These are phyloP conservation scores for Fusarium chaquense DNA, from an alignment of 2,329 filamentous ascomycete species.

Conservation along the genomic window DNA sequence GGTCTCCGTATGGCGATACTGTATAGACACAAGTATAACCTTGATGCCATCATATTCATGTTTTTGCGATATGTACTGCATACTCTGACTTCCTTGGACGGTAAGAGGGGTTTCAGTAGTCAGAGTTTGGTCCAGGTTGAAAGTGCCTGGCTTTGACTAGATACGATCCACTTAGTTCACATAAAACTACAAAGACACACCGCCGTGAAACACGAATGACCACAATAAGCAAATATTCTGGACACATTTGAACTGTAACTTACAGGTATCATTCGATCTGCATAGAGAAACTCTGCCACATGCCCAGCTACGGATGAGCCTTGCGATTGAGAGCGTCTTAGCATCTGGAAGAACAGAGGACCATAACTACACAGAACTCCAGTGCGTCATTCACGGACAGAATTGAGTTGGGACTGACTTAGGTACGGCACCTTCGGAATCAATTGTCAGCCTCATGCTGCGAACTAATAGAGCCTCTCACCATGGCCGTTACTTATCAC, in stretches of 20 bases:
- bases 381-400: constrained; percentile 35
- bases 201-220: constrained; percentile 26
- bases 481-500: not conserved
- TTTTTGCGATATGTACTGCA: not conserved
- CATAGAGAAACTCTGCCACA: constrained; percentile 3
- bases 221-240: constrained; percentile 10
- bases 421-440: constrained; percentile 35
- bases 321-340: not conserved
- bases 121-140: not conserved
- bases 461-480: constrained; percentile 16
- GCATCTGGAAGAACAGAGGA: constrained; percentile 11
- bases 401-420: constrained; percentile 14
- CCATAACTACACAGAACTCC: constrained; percentile 6
- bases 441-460: constrained; percentile 7
- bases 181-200: constrained; percentile 26
- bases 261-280: constrained; percentile 2
- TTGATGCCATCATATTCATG: constrained; percentile 5
- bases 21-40: not conserved
- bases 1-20: not conserved
- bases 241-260: constrained; percentile 3
- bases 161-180: constrained; percentile 20
- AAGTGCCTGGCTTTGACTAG: constrained; percentile 5
- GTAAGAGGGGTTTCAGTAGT: constrained; percentile 9
- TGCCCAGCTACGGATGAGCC: not conserved
- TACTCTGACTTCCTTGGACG: constrained; percentile 8